Evolutionary conservation across 805 yeast genomes (phyloP).

Genomic region (Candida suzukii): DNA sequence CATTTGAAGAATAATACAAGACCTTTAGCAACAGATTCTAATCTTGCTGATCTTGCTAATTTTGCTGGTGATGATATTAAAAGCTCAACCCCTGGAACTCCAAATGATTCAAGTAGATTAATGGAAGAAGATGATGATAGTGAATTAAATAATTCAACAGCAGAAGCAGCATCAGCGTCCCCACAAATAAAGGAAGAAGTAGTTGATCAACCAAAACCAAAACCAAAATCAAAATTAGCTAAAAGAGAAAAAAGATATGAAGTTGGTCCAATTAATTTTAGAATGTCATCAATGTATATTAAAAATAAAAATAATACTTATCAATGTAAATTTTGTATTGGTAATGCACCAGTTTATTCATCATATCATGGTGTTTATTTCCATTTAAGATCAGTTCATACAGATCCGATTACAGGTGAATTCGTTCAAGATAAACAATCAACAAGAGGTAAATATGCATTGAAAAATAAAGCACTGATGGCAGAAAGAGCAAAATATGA

Average conservation of each 20-base stretch:
- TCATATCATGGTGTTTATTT: slow-evolving; percentile 18
- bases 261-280: slow-evolving; percentile 8
- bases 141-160: too few species aligned
- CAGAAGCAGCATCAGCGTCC: too few species aligned
- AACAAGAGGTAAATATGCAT: slow-evolving; percentile 1
- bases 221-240: not conserved
- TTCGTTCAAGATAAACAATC: slow-evolving; percentile 7
- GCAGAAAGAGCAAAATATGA: not conserved
- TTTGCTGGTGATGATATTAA: not conserved
- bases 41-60: slow-evolving; percentile 1
- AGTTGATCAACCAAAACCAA: too few species aligned
- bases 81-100: too few species aligned
- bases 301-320: slow-evolving; percentile 9
- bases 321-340: slow-evolving; percentile 11
- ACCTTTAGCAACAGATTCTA: not conserved
- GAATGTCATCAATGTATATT: slow-evolving; percentile 13
- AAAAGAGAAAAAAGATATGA: not conserved
- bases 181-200: too few species aligned
- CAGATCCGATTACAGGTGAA: slow-evolving; percentile 11
- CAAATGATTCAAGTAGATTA: too few species aligned
- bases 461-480: slow-evolving; percentile 1
- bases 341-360: slow-evolving; percentile 7
- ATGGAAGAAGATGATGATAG: too few species aligned
- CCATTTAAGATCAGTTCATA: slow-evolving; percentile 14
- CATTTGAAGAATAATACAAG: not conserved